Evolutionary conservation across 495 filamentous ascomycete species (phyloP).

Genomic region (Viridothelium virens): DNA sequence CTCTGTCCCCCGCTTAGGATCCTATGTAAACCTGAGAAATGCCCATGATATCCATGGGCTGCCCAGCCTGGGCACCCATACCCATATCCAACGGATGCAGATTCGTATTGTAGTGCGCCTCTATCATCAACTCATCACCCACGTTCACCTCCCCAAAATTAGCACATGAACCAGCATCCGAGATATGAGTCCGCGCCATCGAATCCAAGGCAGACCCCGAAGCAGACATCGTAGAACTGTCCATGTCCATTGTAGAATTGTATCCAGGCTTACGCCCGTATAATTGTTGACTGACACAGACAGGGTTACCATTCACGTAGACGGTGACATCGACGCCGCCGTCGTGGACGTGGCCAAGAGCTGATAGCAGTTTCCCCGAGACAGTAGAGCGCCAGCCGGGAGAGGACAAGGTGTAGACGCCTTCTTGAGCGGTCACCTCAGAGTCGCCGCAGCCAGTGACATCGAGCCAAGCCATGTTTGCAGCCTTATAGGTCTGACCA

Average conservation of each 20-base stretch:
- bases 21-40: not conserved
- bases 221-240: not conserved
- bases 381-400: constrained; percentile 8
- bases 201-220: not conserved
- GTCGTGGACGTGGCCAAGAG: not conserved
- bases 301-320: not conserved
- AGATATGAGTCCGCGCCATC: not conserved
- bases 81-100: not conserved
- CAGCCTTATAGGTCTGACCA: constrained; percentile 2
- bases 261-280: not conserved
- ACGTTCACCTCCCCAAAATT: not conserved
- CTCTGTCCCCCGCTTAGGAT: not conserved
- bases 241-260: not conserved
- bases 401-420: not conserved
- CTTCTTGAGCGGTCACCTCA: constrained; percentile 2
- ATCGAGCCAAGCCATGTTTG: constrained; percentile 1
- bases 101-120: not conserved
- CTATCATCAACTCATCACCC: not conserved
- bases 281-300: not conserved
- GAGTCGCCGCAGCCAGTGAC: constrained; percentile 3
- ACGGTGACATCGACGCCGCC: not conserved
- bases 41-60: not conserved
- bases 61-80: not conserved
- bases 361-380: not conserved
- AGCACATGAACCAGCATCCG: not conserved